Conservation (phyloP, 2,329 filamentous ascomycete species). For the Paecilomyces sp. region DNA sequence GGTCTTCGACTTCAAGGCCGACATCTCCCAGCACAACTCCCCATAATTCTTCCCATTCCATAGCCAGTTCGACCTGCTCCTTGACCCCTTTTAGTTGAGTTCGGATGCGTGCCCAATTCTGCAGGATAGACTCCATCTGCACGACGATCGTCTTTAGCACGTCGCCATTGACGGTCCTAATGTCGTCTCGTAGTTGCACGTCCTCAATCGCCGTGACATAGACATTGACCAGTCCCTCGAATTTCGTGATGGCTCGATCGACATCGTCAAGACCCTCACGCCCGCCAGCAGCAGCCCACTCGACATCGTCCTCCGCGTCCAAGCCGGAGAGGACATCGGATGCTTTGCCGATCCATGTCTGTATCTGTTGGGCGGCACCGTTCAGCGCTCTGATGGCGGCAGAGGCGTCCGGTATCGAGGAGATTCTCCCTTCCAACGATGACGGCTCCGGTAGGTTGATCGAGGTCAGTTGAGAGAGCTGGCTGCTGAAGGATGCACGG, state of each 20-base stretch:
- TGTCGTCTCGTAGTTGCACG: conserved; percentile 72
- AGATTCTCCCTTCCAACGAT: conserved; percentile 73
- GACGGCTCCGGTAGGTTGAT: conserved; percentile 81
- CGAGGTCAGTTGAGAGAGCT: conserved; percentile 85
- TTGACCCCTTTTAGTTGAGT: conserved; percentile 71
- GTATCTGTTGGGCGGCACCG: conserved; percentile 84
- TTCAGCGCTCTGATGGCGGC: conserved; percentile 77
- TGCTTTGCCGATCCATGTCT: conserved; percentile 88
- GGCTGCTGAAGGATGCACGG: conserved; percentile 83
- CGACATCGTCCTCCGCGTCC: conserved; percentile 93
- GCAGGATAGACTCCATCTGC: conserved; percentile 83
- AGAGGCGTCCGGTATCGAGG: conserved; percentile 75
- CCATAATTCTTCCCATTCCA: conserved; percentile 99
- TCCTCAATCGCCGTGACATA: conserved; percentile 94
- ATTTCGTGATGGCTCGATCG: conserved; percentile 66
- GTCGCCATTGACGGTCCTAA: conserved; percentile 60
- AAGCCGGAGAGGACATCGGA: conserved; percentile 81
- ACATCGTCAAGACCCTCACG: conserved; percentile 48
- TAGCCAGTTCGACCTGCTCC: conserved; percentile 86
- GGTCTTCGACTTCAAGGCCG: conserved; percentile 74
- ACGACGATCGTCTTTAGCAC: conserved; percentile 69
- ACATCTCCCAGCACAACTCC: conserved; percentile 89
- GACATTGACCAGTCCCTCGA: conserved; percentile 82
- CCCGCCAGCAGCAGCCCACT: conserved; percentile 89
- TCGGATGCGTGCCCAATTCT: conserved; percentile 79